A percentile compares a stretch with the other conserved stretches of the same genome.
Evolutionary conservation across 495 filamentous ascomycete genomes (phyloP).

Genomic region (Trichoderma virens): DNA sequence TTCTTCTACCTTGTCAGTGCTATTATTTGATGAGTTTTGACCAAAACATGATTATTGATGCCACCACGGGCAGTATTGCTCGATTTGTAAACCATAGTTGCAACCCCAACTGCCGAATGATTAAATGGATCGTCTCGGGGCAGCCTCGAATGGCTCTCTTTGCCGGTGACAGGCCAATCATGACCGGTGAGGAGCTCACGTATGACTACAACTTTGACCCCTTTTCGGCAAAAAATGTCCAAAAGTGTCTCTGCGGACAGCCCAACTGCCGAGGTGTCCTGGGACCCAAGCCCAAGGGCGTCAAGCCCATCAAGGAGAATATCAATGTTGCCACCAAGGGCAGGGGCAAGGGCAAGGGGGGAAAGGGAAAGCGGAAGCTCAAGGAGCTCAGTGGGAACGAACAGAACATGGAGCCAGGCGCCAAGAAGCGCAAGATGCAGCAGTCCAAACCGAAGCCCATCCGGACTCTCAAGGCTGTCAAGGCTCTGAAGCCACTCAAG

Average conservation of each 20-base stretch:
- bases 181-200: conserved; percentile 92
- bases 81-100: conserved; percentile 98
- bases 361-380: conserved; percentile 31
- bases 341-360: neutral
- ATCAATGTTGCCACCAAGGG: conserved; percentile 16
- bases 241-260: conserved; percentile 74
- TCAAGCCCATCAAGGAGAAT: conserved; percentile 33
- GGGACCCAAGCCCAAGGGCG: conserved; percentile 61
- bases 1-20: conserved; percentile 47
- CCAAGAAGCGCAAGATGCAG: conserved; percentile 5
- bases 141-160: conserved; percentile 97
- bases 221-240: conserved; percentile 73
- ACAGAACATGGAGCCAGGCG: conserved; percentile 31
- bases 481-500: conserved; percentile 10
- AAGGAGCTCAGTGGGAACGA: conserved; percentile 30
- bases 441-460: conserved; percentile 12
- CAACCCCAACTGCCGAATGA: conserved; percentile 93
- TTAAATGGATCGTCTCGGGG: conserved; percentile 92
- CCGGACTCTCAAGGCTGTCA: conserved; percentile 11
- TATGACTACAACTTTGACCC: conserved; percentile 99
- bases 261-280: conserved; percentile 70
- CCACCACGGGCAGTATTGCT: conserved; percentile 88
- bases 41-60: conserved; percentile 98
- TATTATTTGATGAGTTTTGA: conserved; percentile 98
- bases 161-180: conserved; percentile 79